Evolutionary conservation across 805 yeast genomes (phyloP), one percentile per base, ranked within the genome.

Genomic region (Kregervanrija fluxuum): DNA sequence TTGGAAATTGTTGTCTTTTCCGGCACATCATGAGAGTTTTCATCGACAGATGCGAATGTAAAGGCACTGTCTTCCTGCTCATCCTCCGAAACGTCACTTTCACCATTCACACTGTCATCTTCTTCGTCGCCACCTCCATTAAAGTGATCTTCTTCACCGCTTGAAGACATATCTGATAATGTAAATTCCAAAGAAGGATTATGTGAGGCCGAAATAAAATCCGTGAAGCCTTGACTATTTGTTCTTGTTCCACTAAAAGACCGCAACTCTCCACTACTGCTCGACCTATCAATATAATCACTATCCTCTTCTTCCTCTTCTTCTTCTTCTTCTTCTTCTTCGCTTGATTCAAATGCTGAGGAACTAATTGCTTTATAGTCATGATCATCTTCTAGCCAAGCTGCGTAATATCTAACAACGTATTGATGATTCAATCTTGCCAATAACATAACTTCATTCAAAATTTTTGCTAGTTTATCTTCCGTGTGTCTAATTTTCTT

Each of bases 381-480:
- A 22, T 59, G 54, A 30, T 80, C 82, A 44, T 87, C 95, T 58
- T 90, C 97, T 5, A 91, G 75, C 99, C 99, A 93, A 0, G 97
- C 96, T 3, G 97, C 95, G 64, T 86, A 93, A 64, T 93, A 93
- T 45, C 99, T 69, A 3, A 93, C 99, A 35, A 93, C 96, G 61
- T 88, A 91, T 59, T 90, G 97, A 59, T 93, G 97, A 54, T 90
- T 91, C 43, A 93, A 70, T 48, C 98, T 73, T 2, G 98, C 95
- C 53, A 93, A 72, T 10, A 95, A 74, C 77, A 90, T 80, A 0
- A 93, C 99, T 57, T 93, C 99, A 48, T 85, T 88, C 45, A 93
- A 67, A 48, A 93, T 83, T 4, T 84, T 77, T 17, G 95, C 81
- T 37, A 93, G 68, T 52, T 85, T 83, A 54, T 85, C 82, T 40